These are phyloP conservation scores for Nadsonia commutata DNA, from an alignment of 1,139 yeast genomes.

Conservation along the genomic window DNA sequence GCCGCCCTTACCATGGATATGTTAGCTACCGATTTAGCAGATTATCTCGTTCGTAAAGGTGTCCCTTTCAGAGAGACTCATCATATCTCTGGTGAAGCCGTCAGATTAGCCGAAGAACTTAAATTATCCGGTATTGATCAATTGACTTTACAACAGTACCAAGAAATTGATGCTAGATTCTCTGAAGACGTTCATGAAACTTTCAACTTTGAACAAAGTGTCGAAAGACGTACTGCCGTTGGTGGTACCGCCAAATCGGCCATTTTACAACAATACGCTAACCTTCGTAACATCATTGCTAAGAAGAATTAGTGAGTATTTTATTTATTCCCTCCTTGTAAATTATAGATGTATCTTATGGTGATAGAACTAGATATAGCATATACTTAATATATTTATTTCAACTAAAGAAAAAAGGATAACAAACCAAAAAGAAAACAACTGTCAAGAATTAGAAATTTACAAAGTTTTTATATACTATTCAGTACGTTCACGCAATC, in stretches of 20 bases:
- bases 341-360: not conserved
- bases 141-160: conserved; percentile 60
- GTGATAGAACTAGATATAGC: not conserved
- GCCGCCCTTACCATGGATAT: conserved; percentile 93
- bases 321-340: not conserved
- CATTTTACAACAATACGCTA: conserved; percentile 55
- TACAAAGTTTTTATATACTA: not conserved
- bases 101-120: conserved; percentile 70
- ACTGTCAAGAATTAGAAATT: not conserved
- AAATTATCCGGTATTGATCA: conserved; percentile 67
- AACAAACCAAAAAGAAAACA: not conserved
- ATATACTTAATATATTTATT: not conserved
- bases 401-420: not conserved
- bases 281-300: conserved; percentile 14
- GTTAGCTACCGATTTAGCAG: conserved; percentile 98
- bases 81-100: conserved; percentile 96
- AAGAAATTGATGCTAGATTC: conserved; percentile 67
- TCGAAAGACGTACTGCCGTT: conserved; percentile 88
- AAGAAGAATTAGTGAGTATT: conserved; percentile 3
- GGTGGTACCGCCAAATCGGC: conserved; percentile 96
- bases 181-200: conserved; percentile 66
- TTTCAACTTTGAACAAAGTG: conserved; percentile 83
- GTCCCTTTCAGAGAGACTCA: conserved; percentile 99
- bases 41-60: conserved; percentile 90
- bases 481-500: not conserved